phyloP scores from a whole-genome alignment of 2,329 filamentous ascomycete genomes.

The Pseudogymnoascus sp. region DNA sequence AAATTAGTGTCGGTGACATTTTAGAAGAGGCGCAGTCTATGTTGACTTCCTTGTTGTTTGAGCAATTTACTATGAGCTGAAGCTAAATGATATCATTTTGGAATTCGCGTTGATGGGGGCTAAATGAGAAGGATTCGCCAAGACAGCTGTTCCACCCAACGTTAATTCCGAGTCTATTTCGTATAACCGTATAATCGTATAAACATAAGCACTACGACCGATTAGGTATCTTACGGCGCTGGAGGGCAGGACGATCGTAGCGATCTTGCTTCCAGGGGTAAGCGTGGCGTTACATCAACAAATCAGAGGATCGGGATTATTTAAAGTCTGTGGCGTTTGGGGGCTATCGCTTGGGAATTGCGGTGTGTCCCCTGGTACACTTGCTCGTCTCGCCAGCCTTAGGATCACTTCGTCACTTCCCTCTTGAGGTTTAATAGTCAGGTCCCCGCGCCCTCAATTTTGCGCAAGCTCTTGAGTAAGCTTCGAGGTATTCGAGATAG shows the following conservation, averaged over 20 bases:
- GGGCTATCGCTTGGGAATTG: background rate
- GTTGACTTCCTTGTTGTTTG: background rate
- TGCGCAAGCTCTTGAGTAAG: background rate
- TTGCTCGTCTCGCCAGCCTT: background rate
- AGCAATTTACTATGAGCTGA: background rate
- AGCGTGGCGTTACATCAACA: background rate
- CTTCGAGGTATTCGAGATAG: background rate
- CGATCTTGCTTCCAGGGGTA: background rate
- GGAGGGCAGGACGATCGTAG: background rate
- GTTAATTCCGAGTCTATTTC: background rate
- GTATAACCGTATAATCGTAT: background rate
- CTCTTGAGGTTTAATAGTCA: slow-evolving; percentile 1
- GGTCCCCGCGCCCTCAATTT: background rate
- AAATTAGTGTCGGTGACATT: background rate
- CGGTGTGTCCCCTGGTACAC: background rate
- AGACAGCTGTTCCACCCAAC: background rate
- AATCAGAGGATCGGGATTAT: background rate
- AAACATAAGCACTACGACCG: slow-evolving; percentile 1
- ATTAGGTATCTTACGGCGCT: slow-evolving; percentile 1
- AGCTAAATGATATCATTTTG: background rate
- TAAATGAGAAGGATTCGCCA: background rate
- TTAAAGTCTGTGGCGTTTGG: background rate
- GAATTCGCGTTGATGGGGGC: background rate
- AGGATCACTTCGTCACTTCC: background rate
- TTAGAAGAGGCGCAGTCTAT: background rate